These are phyloP conservation scores for Pseudoperonospora humuli DNA, from an alignment of 352 stramenopile genomes.

Conservation along the genomic window DNA sequence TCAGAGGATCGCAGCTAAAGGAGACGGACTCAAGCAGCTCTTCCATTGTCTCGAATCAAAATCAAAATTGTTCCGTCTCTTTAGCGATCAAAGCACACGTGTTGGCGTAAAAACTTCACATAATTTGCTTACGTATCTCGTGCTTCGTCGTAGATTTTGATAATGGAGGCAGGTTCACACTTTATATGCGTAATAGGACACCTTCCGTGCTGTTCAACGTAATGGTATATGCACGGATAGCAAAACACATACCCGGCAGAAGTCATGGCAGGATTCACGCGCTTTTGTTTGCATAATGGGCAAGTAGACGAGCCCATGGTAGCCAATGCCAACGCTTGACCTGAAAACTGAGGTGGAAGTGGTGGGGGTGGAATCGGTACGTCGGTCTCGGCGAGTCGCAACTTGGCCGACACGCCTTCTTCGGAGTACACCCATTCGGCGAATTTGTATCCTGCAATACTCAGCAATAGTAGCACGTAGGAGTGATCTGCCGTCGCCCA, in stretches of 20 bases:
- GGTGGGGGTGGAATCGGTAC: conserved; percentile 65
- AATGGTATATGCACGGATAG: conserved; percentile 72
- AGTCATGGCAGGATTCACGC: conserved; percentile 68
- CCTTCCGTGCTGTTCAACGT: conserved; percentile 58
- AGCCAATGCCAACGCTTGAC: conserved; percentile 37
- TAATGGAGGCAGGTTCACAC: conserved; percentile 48
- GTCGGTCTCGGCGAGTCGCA: conserved; percentile 44
- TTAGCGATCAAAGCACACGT: background rate
- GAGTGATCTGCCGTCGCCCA: conserved; percentile 76
- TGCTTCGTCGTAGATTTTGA: conserved; percentile 82
- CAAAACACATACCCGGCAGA: conserved; percentile 79
- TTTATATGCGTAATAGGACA: conserved; percentile 77
- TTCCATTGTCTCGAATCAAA: too few relatives aligned
- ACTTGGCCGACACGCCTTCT: conserved; percentile 50
- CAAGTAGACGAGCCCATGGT: conserved; percentile 47
- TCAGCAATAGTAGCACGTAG: conserved; percentile 67
- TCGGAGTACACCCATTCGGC: conserved; percentile 88
- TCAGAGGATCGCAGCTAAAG: too few relatives aligned
- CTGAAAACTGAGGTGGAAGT: conserved; percentile 55
- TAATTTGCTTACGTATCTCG: conserved; percentile 12
- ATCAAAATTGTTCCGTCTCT: background rate
- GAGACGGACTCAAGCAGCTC: too few relatives aligned
- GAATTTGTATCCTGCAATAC: conserved; percentile 80
- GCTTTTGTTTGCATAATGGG: conserved; percentile 58
- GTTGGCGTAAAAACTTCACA: background rate